These are phyloP conservation scores for Candida sphagnicola DNA, from an alignment of 805 yeast species.

Conservation along the genomic window DNA sequence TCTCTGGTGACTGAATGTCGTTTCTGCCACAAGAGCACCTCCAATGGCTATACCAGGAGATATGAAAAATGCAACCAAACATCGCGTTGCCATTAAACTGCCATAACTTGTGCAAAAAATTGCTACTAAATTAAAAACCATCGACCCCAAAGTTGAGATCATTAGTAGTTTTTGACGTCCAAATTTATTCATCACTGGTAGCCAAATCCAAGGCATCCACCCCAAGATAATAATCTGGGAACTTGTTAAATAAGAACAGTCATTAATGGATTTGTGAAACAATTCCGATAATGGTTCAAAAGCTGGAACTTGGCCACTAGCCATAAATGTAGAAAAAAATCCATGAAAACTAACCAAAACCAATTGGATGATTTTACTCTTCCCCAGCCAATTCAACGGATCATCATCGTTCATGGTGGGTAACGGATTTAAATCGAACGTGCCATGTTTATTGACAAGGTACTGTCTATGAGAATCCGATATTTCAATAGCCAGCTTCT, in stretches of 20 bases:
- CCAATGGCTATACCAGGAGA: slow-evolving; percentile 15
- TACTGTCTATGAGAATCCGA: slow-evolving; percentile 11
- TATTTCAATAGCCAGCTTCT: too few species aligned
- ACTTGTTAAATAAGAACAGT: slow-evolving; percentile 11
- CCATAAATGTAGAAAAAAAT: slow-evolving; percentile 14
- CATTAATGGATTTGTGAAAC: slow-evolving; percentile 7
- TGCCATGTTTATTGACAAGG: slow-evolving; percentile 11
- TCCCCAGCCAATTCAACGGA: slow-evolving; percentile 14
- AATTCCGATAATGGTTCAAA: slow-evolving; percentile 9
- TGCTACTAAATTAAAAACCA: slow-evolving; percentile 12
- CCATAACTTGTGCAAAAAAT: slow-evolving; percentile 10
- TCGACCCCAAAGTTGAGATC: slow-evolving; percentile 10
- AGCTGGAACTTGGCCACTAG: slow-evolving; percentile 14
- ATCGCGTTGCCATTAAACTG: slow-evolving; percentile 10
- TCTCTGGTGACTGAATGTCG: slow-evolving; percentile 14
- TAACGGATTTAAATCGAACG: slow-evolving; percentile 11
- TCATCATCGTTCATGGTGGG: slow-evolving; percentile 13
- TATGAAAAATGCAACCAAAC: slow-evolving; percentile 12
- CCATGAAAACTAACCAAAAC: slow-evolving; percentile 14
- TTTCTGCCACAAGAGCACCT: slow-evolving; percentile 12
- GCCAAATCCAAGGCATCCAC: slow-evolving; percentile 13
- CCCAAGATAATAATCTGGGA: slow-evolving; percentile 14
- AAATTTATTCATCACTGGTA: slow-evolving; percentile 13
- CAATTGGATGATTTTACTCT: slow-evolving; percentile 9
- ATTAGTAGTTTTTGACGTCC: slow-evolving; percentile 11